A percentile compares a stretch with the other conserved stretches of the same genome.
Evolutionary conservation across 2,329 filamentous ascomycete genomes (phyloP).

Genomic region (Colletotrichum tanaceti): DNA sequence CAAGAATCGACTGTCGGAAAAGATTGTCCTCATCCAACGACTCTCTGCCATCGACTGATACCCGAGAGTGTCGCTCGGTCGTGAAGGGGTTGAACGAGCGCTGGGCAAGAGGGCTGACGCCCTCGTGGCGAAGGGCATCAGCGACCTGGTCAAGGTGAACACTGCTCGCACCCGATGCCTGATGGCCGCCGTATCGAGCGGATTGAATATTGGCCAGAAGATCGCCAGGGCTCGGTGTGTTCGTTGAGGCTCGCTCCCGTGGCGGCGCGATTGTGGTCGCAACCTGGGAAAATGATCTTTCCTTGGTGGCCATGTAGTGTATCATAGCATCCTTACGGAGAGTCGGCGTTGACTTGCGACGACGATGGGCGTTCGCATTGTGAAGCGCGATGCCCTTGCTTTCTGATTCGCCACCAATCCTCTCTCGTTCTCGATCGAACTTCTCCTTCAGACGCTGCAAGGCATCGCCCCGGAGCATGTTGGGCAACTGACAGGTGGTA

Average conservation of each 20-base stretch:
- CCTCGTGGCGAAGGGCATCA: conserved; percentile 51
- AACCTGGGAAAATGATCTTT: conserved; percentile 58
- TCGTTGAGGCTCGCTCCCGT: conserved; percentile 55
- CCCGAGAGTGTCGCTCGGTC: conserved; percentile 61
- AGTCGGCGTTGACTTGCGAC: conserved; percentile 77
- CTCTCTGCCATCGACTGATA: conserved; percentile 76
- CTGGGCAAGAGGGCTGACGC: conserved; percentile 61
- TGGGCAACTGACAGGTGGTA: conserved; percentile 90
- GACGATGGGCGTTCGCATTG: conserved; percentile 75
- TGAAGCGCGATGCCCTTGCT: conserved; percentile 96
- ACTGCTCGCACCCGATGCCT: conserved; percentile 48
- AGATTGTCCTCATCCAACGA: conserved; percentile 87
- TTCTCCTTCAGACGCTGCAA: conserved; percentile 91
- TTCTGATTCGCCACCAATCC: conserved; percentile 82
- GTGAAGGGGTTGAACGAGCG: conserved; percentile 68
- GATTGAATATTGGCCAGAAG: conserved; percentile 82
- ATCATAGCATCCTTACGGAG: conserved; percentile 83
- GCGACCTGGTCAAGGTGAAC: conserved; percentile 44
- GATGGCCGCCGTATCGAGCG: conserved; percentile 68
- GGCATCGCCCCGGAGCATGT: conserved; percentile 86
- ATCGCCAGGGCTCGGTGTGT: conserved; percentile 78
- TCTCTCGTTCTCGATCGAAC: conserved; percentile 85
- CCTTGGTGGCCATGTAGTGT: conserved; percentile 68
- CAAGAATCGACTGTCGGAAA: conserved; percentile 89
- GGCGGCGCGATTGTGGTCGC: conserved; percentile 55